These are phyloP conservation scores for Stagonosporopsis vannaccii DNA, from an alignment of 2,329 filamentous ascomycete genomes.

Conservation along the genomic window DNA sequence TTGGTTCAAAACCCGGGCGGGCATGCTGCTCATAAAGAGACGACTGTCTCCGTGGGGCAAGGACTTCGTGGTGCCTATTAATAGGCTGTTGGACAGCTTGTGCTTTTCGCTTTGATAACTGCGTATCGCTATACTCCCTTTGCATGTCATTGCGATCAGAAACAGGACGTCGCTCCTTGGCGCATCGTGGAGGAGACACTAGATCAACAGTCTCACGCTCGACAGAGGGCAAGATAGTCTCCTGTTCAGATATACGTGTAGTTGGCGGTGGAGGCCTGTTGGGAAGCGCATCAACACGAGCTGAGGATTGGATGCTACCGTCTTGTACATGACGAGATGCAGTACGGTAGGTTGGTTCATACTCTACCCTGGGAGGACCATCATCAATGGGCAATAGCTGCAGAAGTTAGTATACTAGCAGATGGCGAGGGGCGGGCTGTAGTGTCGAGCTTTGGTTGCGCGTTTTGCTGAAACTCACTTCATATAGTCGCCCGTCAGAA, in stretches of 20 bases:
- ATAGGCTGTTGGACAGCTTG: constrained; percentile 18
- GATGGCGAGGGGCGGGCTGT: background rate
- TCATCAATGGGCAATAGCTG: constrained; percentile 44
- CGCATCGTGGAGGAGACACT: constrained; percentile 24
- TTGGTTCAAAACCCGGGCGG: background rate
- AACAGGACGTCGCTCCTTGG: constrained; percentile 9
- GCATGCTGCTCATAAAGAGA: constrained; percentile 1
- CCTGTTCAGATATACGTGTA: constrained; percentile 40
- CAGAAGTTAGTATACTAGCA: constrained; percentile 27
- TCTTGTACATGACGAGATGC: constrained; percentile 22
- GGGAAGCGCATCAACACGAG: constrained; percentile 25
- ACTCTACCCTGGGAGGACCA: constrained; percentile 23
- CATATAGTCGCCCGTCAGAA: constrained; percentile 41
- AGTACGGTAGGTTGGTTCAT: constrained; percentile 20
- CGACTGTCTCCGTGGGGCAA: background rate
- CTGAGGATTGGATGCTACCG: constrained; percentile 20
- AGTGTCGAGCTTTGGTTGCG: constrained; percentile 22
- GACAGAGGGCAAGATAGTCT: constrained; percentile 44
- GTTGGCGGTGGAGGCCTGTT: constrained; percentile 22
- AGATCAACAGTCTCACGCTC: constrained; percentile 38
- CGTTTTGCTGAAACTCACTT: constrained; percentile 41
- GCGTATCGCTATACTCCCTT: constrained; percentile 17
- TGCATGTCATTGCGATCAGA: constrained; percentile 15
- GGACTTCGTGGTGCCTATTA: constrained; percentile 1
- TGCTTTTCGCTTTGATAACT: constrained; percentile 31